Base-by-base conservation (phyloP, 805 yeast genomes). In the Saccharomycopsis capsularis region DNA sequence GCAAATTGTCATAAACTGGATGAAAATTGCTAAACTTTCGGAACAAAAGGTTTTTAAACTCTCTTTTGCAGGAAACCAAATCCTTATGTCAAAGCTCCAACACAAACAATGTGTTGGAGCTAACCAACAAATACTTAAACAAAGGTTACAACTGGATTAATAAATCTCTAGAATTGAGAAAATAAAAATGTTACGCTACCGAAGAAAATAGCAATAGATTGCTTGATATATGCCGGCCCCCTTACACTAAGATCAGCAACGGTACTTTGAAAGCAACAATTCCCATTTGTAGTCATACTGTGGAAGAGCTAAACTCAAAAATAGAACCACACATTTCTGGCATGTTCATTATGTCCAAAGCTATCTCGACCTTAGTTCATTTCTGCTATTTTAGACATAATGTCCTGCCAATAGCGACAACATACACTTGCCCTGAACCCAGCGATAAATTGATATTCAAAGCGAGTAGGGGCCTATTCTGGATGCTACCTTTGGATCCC, bases 121-220 rank as follows among this genome's bases (percentile, higher is more conserved):
- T 42, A 16, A 68, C 73, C 1, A 51, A 67, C 41, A 57, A 56
- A 2, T 59, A 56, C 29, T 64, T 73, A 5, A 73, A 70, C 53
- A 73, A 69, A 32, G 76, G 71, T 51, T 67, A 71, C 44, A 45
- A 50, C 2, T 70, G 74, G 75, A 75, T 73, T 0, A 57, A 57
- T 0, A 59, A 65, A 1, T 57, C 68, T 1, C 52, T 69, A 3
- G 74, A 73, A 42, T 53, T 73, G 22, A 42, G 22, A 21, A 42
- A 27, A 22, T 38, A 42, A 42, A 42, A 42, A 32, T 15, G 45
- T 30, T 42, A 42, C 30, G 45, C 45, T 4, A 19, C 30, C 27
- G 32, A 68, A 65, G 53, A 72, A 71, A 51, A 75, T 0, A 55
- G 60, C 2, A 73, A 74, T 56, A 78, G 78, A 0, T 54, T 74